phyloP scores from a whole-genome alignment of 495 filamentous ascomycete species.

The Patellaria atrata region DNA sequence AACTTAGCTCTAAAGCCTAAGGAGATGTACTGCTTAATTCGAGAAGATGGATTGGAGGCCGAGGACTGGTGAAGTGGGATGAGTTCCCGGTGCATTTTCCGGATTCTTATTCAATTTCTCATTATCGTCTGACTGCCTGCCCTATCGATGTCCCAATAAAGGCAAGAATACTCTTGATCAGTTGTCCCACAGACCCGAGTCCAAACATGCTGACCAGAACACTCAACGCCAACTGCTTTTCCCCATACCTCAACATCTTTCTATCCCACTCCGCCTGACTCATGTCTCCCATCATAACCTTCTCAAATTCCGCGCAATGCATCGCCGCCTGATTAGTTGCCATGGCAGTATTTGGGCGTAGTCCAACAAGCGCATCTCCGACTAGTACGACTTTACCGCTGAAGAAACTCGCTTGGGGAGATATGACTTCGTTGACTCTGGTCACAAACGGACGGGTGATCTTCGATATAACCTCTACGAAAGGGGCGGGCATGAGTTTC shows the following conservation, averaged over 20 bases:
- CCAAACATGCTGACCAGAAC: slow-evolving; percentile 1
- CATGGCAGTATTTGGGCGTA: slow-evolving; percentile 41
- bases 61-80: no score
- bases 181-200: background rate
- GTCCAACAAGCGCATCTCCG: slow-evolving; percentile 42
- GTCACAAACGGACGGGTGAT: slow-evolving; percentile 40
- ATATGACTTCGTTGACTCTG: slow-evolving; percentile 39
- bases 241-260: slow-evolving; percentile 12
- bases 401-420: slow-evolving; percentile 31
- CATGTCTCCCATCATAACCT: slow-evolving; percentile 27
- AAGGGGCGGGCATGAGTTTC: slow-evolving; percentile 34
- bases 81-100: no score
- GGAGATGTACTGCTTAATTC: no score
- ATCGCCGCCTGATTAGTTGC: slow-evolving; percentile 38
- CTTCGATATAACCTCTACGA: slow-evolving; percentile 37
- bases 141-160: no score
- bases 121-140: no score
- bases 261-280: slow-evolving; percentile 12
- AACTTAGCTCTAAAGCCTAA: no score
- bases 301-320: slow-evolving; percentile 33
- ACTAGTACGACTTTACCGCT: slow-evolving; percentile 38
- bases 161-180: no score
- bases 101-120: no score
- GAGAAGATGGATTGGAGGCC: no score
- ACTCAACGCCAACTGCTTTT: background rate